Evolutionary conservation across 345 rosid species (phyloP), one percentile per base, ranked within the genome.

Genomic region (Boechera retrofracta): DNA sequence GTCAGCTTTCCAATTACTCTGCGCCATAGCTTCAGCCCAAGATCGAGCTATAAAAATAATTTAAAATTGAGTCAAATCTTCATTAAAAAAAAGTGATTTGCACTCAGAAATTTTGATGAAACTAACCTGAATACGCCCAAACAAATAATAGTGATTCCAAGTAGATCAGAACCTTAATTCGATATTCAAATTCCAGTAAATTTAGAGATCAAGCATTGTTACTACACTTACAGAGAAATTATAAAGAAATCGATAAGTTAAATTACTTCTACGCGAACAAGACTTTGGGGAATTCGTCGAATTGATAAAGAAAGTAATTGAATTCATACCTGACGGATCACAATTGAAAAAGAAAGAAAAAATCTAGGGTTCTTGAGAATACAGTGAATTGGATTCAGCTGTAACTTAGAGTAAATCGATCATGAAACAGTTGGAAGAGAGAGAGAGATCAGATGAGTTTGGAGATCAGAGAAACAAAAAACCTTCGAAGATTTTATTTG

Each of bases 1-100:
- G 83, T 91, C 98, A 67, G 96, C 98, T 83, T 94, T 96, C 98
- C 97, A 91, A 75, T 89, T 91, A 78, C 93, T 89, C 82, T 87
- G 96, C 59, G 94, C 89, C 98, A 94, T 91, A 69, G 75, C 75
- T 77, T 58, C 77, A 64, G 74, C 85, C 33, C 71, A 52, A 79
- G 57, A 80, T 74, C 74, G 49, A 70, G 77, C 67, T 76, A 55
- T 41, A 33, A 44, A 28, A 62, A 4, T 1, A 54, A 9, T 32
- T 32, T 10, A 3, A 13, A 72, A 63, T 11, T 41, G 31, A 82
- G 24, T 64, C 66, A 75, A 48, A 26, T 63, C 16, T 57, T 38
- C 32, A 36, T 47, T 63, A 28, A 10, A 57, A n/a, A 0, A 10
- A 61, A 12, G 0, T 7, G 11, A 56, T 41, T 55, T 18, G 21